phyloP scores from a whole-genome alignment of 768 basidiomycete species.

The Naganishia onofrii region DNA sequence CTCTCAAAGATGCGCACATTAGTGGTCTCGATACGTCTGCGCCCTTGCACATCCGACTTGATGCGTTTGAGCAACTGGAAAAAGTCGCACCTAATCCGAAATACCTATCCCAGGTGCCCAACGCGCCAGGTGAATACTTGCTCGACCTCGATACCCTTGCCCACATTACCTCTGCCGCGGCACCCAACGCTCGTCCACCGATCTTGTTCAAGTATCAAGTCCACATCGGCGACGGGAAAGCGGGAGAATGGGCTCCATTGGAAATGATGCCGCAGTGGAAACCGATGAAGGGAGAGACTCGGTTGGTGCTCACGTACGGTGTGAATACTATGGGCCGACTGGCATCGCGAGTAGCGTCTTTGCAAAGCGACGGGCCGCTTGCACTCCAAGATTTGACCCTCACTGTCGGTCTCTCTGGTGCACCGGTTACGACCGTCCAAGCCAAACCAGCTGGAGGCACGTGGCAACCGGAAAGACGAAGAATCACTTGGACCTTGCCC shows the following conservation, averaged over 20 bases:
- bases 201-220: slow-evolving; percentile 55
- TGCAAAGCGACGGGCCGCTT: background rate
- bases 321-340: slow-evolving; percentile 35
- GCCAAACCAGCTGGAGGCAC: slow-evolving; percentile 53
- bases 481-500: slow-evolving; percentile 47
- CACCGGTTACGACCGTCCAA: slow-evolving; percentile 50
- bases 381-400: slow-evolving; percentile 27
- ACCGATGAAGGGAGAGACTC: slow-evolving; percentile 50
- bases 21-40: slow-evolving; percentile 18
- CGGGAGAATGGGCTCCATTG: slow-evolving; percentile 44
- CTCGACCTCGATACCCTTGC: slow-evolving; percentile 48
- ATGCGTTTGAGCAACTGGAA: slow-evolving; percentile 51
- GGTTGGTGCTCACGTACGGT: slow-evolving; percentile 52
- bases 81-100: slow-evolving; percentile 55
- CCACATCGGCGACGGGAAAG: slow-evolving; percentile 44
- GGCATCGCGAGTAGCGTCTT: slow-evolving; percentile 15
- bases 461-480: slow-evolving; percentile 44
- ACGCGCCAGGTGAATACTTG: slow-evolving; percentile 51
- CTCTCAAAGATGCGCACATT: slow-evolving; percentile 29
- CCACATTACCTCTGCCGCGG: slow-evolving; percentile 21
- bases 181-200: slow-evolving; percentile 15
- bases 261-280: slow-evolving; percentile 53
- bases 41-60: slow-evolving; percentile 50
- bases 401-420: slow-evolving; percentile 44
- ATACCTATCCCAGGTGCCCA: slow-evolving; percentile 48